phyloP scores from a whole-genome alignment of 192 early-diverging fungal genomes.

The Podochytrium sp. region DNA sequence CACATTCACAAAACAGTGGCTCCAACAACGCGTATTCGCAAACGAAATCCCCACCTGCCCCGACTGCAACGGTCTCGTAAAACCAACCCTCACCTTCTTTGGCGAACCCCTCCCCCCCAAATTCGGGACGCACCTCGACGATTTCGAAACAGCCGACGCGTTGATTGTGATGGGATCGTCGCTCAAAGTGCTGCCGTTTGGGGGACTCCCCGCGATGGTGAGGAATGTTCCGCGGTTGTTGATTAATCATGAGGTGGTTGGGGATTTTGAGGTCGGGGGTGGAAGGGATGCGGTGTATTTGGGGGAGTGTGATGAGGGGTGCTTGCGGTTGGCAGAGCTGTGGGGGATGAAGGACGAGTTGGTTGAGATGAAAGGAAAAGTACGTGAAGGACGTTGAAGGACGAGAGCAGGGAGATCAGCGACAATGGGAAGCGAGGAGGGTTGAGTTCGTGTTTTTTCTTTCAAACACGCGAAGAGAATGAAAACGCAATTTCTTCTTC shows the following conservation, averaged over 20 bases:
- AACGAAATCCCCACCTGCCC: slow-evolving; percentile 72
- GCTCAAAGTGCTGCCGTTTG: slow-evolving; percentile 89
- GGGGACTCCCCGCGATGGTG: slow-evolving; percentile 70
- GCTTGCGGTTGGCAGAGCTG: slow-evolving; percentile 65
- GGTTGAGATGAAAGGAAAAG: slow-evolving; percentile 12
- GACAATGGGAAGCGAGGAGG: too few species aligned
- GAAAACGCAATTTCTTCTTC: too few species aligned
- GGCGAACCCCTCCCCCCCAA: slow-evolving; percentile 84
- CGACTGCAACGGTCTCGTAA: slow-evolving; percentile 71
- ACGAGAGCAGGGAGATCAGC: too few species aligned
- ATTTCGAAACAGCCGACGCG: slow-evolving; percentile 67
- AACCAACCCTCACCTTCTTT: slow-evolving; percentile 96
- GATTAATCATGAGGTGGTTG: slow-evolving; percentile 87
- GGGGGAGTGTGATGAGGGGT: slow-evolving; percentile 87
- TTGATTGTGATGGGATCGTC: slow-evolving; percentile 94
- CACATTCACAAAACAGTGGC: slow-evolving; percentile 10
- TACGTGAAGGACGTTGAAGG: too few species aligned
- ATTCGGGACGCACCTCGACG: neutral
- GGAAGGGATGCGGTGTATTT: slow-evolving; percentile 74
- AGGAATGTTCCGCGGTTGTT: slow-evolving; percentile 77
- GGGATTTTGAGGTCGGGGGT: slow-evolving; percentile 38
- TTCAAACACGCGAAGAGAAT: too few species aligned
- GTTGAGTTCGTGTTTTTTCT: too few species aligned
- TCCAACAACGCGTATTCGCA: slow-evolving; percentile 22
- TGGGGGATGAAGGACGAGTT: slow-evolving; percentile 73